Conservation (phyloP, 2,329 filamentous ascomycete genomes). For the Colletotrichum kahawae region DNA sequence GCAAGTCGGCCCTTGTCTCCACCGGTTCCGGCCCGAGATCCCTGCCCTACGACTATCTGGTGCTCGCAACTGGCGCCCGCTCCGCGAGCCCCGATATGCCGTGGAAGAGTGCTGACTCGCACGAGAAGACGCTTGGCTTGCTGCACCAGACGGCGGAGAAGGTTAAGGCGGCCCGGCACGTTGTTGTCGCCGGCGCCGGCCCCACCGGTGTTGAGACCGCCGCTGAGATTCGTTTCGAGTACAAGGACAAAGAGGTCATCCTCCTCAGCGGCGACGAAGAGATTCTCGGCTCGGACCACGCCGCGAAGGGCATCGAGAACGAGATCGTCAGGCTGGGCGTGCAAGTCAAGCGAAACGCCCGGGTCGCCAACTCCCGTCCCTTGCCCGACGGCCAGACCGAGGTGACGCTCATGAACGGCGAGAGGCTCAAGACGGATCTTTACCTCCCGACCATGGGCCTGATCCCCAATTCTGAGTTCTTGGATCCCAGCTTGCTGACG, state of each 20-base stretch:
- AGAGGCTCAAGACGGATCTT: conserved; percentile 56
- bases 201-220: conserved; percentile 61
- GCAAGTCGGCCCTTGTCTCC: conserved; percentile 47
- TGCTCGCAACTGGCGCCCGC: conserved; percentile 61
- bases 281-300: conserved; percentile 49
- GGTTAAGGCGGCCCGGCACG: conserved; percentile 51
- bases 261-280: conserved; percentile 47
- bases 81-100: conserved; percentile 44
- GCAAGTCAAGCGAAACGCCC: conserved; percentile 45
- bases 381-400: conserved; percentile 50
- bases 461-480: conserved; percentile 58
- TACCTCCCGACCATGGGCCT: conserved; percentile 63
- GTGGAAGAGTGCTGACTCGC: conserved; percentile 56
- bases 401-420: conserved; percentile 50
- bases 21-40: conserved; percentile 30
- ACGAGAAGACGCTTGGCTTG: conserved; percentile 46
- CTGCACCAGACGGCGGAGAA: conserved; percentile 46
- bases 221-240: conserved; percentile 59
- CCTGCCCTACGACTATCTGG: conserved; percentile 57
- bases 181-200: conserved; percentile 63
- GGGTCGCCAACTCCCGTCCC: conserved; percentile 40
- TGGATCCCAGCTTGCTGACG: conserved; percentile 50
- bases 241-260: conserved; percentile 53
- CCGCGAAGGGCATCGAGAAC: conserved; percentile 44
- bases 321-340: conserved; percentile 62